phyloP scores from a whole-genome alignment of 352 stramenopile genomes.

The Phytopythium vexans region DNA sequence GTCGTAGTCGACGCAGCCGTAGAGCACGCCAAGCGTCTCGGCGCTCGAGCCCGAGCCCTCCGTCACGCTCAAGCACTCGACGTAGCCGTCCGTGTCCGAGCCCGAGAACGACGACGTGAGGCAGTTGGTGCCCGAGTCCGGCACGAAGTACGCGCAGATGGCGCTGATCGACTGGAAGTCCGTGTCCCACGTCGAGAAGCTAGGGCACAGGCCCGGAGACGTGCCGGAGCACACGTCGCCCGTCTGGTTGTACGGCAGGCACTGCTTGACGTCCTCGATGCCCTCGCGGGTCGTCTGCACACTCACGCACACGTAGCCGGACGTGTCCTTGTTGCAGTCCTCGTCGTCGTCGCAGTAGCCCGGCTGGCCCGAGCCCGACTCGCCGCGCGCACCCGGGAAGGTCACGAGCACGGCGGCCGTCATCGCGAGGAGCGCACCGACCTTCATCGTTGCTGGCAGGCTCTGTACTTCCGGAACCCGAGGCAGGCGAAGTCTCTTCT shows the following conservation, averaged over 20 bases:
- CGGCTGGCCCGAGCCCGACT: constrained; percentile 38
- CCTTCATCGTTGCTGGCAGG: constrained; percentile 19
- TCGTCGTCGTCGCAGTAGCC: constrained; percentile 61
- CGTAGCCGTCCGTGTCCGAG: constrained; percentile 19
- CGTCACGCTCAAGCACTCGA: constrained; percentile 35
- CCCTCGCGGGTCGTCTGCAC: constrained; percentile 74
- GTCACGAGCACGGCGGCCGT: constrained; percentile 19
- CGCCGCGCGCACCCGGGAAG: constrained; percentile 18
- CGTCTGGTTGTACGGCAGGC: constrained; percentile 44
- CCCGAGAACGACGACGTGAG: constrained; percentile 25
- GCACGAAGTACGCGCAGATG: constrained; percentile 68
- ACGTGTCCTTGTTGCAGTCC: constrained; percentile 32
- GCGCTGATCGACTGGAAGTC: constrained; percentile 61
- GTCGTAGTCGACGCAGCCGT: constrained; percentile 80
- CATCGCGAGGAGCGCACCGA: constrained; percentile 17
- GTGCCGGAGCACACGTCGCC: constrained; percentile 59
- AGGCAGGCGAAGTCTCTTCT: constrained; percentile 12
- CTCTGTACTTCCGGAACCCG: neutral
- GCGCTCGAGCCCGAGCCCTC: constrained; percentile 26
- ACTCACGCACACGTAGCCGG: constrained; percentile 58
- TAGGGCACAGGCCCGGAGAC: constrained; percentile 58
- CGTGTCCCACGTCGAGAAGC: constrained; percentile 69
- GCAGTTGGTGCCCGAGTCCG: constrained; percentile 40
- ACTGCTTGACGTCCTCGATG: constrained; percentile 76
- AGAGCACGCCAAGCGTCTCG: constrained; percentile 55